Conservation (phyloP, 768 basidiomycete species). For the Boletus reticuloceps region DNA sequence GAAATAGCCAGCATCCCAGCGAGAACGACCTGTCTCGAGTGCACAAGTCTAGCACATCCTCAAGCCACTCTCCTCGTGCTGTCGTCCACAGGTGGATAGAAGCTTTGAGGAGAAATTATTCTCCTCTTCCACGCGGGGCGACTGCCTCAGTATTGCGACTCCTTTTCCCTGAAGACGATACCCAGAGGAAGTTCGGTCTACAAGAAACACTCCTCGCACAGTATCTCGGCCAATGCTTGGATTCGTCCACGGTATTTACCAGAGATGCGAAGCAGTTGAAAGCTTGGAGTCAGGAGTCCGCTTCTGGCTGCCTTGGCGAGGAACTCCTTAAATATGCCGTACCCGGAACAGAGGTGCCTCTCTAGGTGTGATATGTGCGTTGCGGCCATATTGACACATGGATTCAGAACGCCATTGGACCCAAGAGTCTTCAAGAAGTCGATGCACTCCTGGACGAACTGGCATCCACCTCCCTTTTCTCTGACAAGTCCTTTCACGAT, state of each 20-base stretch:
- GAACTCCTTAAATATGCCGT: conserved; percentile 49
- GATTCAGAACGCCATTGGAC: conserved; percentile 23
- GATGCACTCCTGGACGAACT: conserved; percentile 73
- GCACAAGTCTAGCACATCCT: not conserved
- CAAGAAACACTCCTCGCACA: conserved; percentile 61
- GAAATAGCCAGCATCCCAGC: conserved; percentile 38
- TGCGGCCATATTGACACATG: conserved; percentile 4
- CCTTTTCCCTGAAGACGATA: conserved; percentile 84
- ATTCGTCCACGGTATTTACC: conserved; percentile 33
- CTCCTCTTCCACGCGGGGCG: conserved; percentile 50
- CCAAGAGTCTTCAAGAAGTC: conserved; percentile 45
- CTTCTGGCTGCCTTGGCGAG: conserved; percentile 67
- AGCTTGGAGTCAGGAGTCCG: conserved; percentile 40
- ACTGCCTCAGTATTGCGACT: conserved; percentile 65
- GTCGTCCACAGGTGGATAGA: conserved; percentile 45
- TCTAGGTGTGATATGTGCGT: not conserved
- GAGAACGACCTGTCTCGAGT: conserved; percentile 17
- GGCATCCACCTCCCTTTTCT: conserved; percentile 63
- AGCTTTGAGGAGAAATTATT: conserved; percentile 39
- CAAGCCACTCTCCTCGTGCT: conserved; percentile 35
- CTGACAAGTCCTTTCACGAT: conserved; percentile 44
- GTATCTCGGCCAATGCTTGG: conserved; percentile 49
- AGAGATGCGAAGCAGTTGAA: conserved; percentile 27
- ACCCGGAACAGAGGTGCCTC: conserved; percentile 36
- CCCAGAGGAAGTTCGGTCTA: conserved; percentile 65